Evolutionary conservation across 768 basidiomycete species (phyloP).

Genomic region (Russula earlei): DNA sequence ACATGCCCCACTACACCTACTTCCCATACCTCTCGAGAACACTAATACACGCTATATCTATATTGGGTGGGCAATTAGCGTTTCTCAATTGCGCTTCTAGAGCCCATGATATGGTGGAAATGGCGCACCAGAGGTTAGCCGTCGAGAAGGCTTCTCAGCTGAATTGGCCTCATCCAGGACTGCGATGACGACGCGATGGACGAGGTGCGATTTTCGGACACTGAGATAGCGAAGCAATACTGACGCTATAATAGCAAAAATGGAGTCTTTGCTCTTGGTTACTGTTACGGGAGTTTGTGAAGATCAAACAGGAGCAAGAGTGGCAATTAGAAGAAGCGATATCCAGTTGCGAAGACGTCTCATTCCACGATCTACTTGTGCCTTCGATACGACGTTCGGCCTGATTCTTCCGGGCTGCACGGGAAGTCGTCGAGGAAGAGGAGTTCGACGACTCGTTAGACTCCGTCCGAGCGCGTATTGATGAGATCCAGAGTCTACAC

Average conservation of each 20-base stretch:
- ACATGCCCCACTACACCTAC: conserved; percentile 39
- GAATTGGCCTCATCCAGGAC: conserved; percentile 73
- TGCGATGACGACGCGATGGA: conserved; percentile 87
- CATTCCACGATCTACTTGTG: conserved; percentile 39
- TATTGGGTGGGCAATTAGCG: conserved; percentile 74
- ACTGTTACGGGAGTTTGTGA: conserved; percentile 64
- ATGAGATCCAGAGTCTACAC: conserved; percentile 81
- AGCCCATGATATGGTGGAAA: conserved; percentile 48
- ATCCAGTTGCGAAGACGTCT: conserved; percentile 29
- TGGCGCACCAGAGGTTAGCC: conserved; percentile 56
- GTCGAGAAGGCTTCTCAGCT: conserved; percentile 71
- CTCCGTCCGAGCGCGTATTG: conserved; percentile 63
- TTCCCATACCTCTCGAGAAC: conserved; percentile 26
- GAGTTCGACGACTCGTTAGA: conserved; percentile 75
- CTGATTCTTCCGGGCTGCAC: conserved; percentile 74
- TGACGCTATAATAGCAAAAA: conserved; percentile 46
- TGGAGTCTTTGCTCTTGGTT: conserved; percentile 79
- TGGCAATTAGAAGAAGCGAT: conserved; percentile 33
- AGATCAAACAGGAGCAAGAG: conserved; percentile 42
- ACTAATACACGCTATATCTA: conserved; percentile 40
- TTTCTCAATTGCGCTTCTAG: conserved; percentile 62
- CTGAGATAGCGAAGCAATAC: neutral
- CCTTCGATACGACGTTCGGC: conserved; percentile 62
- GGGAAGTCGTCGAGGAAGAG: conserved; percentile 58
- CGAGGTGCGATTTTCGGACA: conserved; percentile 41